Evolutionary conservation across 2,329 filamentous ascomycete genomes (phyloP), one percentile per base, ranked within the genome.

Genomic region (Blumeriella jaapii): DNA sequence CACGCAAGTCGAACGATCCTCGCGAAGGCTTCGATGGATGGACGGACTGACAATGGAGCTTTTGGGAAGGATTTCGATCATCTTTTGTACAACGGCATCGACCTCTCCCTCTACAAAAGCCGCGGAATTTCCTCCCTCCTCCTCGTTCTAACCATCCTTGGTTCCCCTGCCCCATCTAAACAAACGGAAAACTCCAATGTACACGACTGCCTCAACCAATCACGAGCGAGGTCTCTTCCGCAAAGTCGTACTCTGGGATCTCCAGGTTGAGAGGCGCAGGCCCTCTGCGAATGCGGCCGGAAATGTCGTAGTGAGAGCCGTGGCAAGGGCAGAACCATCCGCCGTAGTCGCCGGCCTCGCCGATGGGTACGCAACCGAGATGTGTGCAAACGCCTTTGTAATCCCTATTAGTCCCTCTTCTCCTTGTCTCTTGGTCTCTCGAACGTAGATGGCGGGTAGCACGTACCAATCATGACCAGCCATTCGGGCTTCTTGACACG

Each of bases 321-420:
- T 98, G 91, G 82, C 91, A 98, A 50, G 91, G 91, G 73, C 91
- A 98, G 82, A 98, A 98, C 91, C 91, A 98, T 60, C 91, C 91
- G 61, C 91, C 91, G 58, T 71, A 98, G 66, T 98, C 93, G 62
- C 91, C 91, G 48, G 91, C 85, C 71, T 98, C 91, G 58, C 93
- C 91, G 57, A 98, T 98, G 59, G 91, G 91, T 53, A 98, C 91
- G 75, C 91, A 98, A 67, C 91, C 91, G 59, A 98, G 71, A 67
- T 98, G 91, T 58, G 91, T 98, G 82, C 91, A 98, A 65, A 98
- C 89, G 67, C 86, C 84, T n/a, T n/a, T n/a, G n/a, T 89, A 48
- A 40, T 39, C 20, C n/a, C 32, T 10, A 6, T 31, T 25, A 36
- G 54, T 11, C 8, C 6, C 12, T 7, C 13, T 34, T 7, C 11